phyloP scores from a whole-genome alignment of 2,329 filamentous ascomycete genomes.

The Alternaria hordeiaustralica region DNA sequence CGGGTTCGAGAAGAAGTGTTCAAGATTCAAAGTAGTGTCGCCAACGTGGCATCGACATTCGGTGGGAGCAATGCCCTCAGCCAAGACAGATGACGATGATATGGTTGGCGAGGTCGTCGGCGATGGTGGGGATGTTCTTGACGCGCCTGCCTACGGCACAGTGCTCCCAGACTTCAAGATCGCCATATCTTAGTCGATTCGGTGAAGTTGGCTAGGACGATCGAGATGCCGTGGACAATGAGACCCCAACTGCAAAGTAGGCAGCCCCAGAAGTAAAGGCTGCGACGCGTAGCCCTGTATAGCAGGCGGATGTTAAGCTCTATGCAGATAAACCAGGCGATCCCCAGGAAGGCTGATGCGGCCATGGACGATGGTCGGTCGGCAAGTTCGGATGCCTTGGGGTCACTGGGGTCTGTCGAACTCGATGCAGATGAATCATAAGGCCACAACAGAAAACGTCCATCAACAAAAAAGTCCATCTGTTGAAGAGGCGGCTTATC shows the following conservation, averaged over 20 bases:
- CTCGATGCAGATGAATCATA: neutral
- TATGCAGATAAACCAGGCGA: slow-evolving; percentile 45
- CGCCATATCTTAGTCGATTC: neutral
- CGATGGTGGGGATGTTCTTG: neutral
- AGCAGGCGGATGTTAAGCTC: slow-evolving; percentile 54
- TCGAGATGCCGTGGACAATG: slow-evolving; percentile 48
- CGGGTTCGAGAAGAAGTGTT: too few relatives aligned
- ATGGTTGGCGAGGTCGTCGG: neutral
- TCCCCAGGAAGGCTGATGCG: slow-evolving; percentile 21
- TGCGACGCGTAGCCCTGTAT: slow-evolving; percentile 46
- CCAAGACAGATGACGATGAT: too few relatives aligned
- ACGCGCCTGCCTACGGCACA: neutral
- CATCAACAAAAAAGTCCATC: neutral
- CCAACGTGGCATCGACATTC: too few relatives aligned
- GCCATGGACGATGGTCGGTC: slow-evolving; percentile 9
- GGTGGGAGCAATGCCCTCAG: too few relatives aligned
- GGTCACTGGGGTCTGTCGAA: neutral
- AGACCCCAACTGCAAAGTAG: slow-evolving; percentile 38
- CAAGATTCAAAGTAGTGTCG: too few relatives aligned
- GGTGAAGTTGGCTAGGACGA: slow-evolving; percentile 51
- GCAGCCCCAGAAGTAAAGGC: slow-evolving; percentile 57
- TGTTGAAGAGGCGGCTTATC: neutral
- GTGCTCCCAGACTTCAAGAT: neutral
- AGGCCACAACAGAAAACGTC: neutral
- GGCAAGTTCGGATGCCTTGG: neutral